Conservation (phyloP, 371 early-diverging fungal genomes). For the Mucor lusitanicus region DNA sequence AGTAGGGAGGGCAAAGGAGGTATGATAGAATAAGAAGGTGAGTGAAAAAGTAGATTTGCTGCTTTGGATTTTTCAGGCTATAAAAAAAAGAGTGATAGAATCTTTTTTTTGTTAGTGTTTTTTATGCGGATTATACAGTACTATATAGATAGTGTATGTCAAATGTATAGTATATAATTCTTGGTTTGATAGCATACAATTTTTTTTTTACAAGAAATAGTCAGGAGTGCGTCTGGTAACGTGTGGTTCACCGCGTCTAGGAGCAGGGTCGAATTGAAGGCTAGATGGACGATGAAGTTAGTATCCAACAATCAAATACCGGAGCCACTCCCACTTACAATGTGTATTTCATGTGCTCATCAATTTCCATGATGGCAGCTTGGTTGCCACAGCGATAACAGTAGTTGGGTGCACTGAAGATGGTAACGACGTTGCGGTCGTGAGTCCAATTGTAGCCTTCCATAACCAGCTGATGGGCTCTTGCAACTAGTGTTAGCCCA, state of each 20-base stretch:
- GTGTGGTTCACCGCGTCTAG: conserved; percentile 96
- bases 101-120: background rate
- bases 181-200: background rate
- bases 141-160: background rate
- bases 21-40: background rate
- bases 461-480: conserved; percentile 97
- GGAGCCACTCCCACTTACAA: conserved; percentile 62
- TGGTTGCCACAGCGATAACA: conserved; percentile 99
- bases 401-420: conserved; percentile 99
- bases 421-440: conserved; percentile 98
- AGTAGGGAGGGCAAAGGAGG: background rate
- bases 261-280: conserved; percentile 99
- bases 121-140: background rate
- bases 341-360: conserved; percentile 91
- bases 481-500: conserved; percentile 89
- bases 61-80: background rate
- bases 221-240: conserved; percentile 98
- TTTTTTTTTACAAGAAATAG: conserved; percentile 87
- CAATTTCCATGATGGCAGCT: conserved; percentile 97
- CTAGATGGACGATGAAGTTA: conserved; percentile 38
- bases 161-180: background rate
- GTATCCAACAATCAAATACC: background rate
- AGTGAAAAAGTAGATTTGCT: background rate
- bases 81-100: background rate
- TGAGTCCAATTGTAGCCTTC: conserved; percentile 97